Base-by-base conservation (phyloP, 2,329 filamentous ascomycete species). In the Lachnellula cervina region DNA sequence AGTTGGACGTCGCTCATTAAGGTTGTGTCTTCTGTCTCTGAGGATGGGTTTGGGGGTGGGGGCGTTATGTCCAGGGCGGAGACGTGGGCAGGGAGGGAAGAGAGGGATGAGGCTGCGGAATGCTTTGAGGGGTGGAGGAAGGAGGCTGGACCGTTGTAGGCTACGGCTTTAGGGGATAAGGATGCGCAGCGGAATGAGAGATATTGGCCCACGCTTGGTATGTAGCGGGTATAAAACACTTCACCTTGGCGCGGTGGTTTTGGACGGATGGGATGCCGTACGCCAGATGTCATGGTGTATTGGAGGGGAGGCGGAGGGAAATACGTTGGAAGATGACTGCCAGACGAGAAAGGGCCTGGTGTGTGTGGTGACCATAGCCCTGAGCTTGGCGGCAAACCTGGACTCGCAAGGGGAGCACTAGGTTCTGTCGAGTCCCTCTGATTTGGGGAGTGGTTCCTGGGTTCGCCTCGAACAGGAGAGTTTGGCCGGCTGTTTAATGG, bases 221-320 rank as follows among this genome's bases (percentile, higher is more conserved):
- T 78, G 69, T 87, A 96, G 52, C 94, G 87, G 0, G 86, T 87
- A 71, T 99, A 99, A 66, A 99, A 93, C 0, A 89, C 84, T 66
- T 97, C 90, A 14, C 91, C 91, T 78, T 96, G 91, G 2, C 89
- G 85, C 1, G 91, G 90, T 0, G 93, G 91, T 69, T 95, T 96
- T 1, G 90, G 88, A 0, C 94, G 84, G 43, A 95, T 76, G 0
- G 94, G 94, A 68, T 99, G 94, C 0, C 91, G 86, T 46, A 92
- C 77, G 57, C 86, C 82, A 68, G 90, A 84, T 2, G 89, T 92
- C 59, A 88, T 84, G 4, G 81, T 86, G 69, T 93, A 97, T 63
- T 93, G 89, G 8, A 90, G 74, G 1, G 94, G 90, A 2, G 87
- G 78, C 0, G 92, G 91, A 2, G 92, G 92, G 64, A 90, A 97